These are phyloP conservation scores for Rhynchosporium secalis DNA, from an alignment of 2,329 filamentous ascomycete genomes.

Conservation along the genomic window DNA sequence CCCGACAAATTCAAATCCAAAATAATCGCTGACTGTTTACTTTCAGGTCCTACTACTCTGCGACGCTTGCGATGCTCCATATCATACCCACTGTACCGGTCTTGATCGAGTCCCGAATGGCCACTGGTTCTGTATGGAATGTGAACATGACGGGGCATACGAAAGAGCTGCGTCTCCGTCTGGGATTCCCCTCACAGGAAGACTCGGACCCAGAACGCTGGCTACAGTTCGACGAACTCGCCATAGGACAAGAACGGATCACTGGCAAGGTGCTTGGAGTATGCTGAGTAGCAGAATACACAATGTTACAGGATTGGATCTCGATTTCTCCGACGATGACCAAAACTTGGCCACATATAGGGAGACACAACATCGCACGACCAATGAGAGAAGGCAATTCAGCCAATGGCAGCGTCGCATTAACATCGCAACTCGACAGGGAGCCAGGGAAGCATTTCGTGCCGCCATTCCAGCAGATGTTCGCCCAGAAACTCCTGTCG, in stretches of 20 bases:
- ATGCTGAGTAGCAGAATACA: conserved; percentile 61
- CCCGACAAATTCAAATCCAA: background rate
- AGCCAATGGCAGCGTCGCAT: conserved; percentile 81
- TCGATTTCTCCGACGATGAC: conserved; percentile 81
- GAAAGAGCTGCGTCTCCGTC: conserved; percentile 41
- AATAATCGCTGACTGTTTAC: conserved; percentile 1
- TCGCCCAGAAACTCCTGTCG: conserved; percentile 58
- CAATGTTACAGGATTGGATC: conserved; percentile 71
- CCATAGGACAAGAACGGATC: conserved; percentile 67
- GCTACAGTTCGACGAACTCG: conserved; percentile 57
- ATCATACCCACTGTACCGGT: conserved; percentile 90
- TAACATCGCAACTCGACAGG: conserved; percentile 77
- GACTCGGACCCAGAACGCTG: conserved; percentile 51
- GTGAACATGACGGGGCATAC: conserved; percentile 51
- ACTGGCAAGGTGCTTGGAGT: conserved; percentile 88
- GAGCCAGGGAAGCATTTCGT: conserved; percentile 71
- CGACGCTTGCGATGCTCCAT: conserved; percentile 85
- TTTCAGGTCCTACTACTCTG: conserved; percentile 72
- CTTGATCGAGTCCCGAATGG: conserved; percentile 74
- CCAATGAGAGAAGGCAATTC: conserved; percentile 57
- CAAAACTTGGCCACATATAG: conserved; percentile 51
- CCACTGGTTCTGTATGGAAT: conserved; percentile 90
- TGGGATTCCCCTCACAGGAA: conserved; percentile 33
- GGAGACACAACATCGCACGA: conserved; percentile 52
- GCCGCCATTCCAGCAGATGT: conserved; percentile 64